phyloP scores from a whole-genome alignment of 2,329 filamentous ascomycete species.

The Venturia oleaginea region DNA sequence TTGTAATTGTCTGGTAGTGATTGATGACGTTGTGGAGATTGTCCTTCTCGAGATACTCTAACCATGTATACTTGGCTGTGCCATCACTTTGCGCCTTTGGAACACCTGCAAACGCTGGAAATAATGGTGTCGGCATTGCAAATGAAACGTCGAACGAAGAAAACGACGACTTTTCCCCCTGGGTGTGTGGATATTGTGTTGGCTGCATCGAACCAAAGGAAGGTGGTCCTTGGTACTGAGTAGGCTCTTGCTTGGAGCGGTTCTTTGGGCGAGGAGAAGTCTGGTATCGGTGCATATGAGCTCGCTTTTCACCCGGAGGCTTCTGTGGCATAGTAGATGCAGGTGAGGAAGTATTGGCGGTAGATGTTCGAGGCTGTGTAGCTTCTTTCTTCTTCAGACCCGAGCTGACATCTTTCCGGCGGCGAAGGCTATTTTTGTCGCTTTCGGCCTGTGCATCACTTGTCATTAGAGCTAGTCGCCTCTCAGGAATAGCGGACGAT shows the following conservation, averaged over 20 bases:
- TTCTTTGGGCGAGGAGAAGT: background rate
- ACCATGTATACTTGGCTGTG: constrained; percentile 57
- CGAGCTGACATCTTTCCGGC: no score
- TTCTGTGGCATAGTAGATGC: background rate
- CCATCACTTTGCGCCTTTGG: constrained; percentile 39
- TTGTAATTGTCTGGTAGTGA: constrained; percentile 70
- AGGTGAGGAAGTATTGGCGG: background rate
- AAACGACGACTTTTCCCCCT: background rate
- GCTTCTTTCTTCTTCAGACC: no score
- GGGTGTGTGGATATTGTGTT: background rate
- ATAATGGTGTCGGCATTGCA: background rate
- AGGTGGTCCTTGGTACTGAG: background rate
- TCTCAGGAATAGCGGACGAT: background rate
- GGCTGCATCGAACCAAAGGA: background rate
- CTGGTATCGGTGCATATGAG: background rate
- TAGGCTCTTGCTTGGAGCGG: background rate
- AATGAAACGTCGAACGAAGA: background rate
- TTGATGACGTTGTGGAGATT: constrained; percentile 54
- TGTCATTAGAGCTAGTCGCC: no score
- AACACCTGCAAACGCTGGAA: background rate
- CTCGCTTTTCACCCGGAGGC: background rate
- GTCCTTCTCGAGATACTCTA: constrained; percentile 53
- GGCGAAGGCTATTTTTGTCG: no score
- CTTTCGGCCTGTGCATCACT: no score
- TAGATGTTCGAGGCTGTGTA: no score